phyloP scores from a whole-genome alignment of 257 asterid genomes.

The Euphrasia confusa region DNA sequence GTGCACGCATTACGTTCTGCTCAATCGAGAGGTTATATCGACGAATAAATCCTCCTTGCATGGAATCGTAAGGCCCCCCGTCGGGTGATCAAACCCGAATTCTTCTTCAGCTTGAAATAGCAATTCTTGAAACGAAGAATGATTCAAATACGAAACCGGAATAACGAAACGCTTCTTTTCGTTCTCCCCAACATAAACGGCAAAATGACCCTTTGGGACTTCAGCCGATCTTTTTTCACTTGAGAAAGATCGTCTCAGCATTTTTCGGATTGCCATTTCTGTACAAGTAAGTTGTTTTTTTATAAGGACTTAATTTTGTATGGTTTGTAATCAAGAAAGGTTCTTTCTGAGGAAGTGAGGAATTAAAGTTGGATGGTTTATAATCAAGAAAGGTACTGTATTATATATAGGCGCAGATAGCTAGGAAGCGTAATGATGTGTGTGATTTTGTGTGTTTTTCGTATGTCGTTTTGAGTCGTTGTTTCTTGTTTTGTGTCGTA shows the following conservation, averaged over 20 bases:
- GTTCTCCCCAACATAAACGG: conserved; percentile 35
- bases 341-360: too few relatives aligned
- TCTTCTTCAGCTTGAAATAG: conserved; percentile 31
- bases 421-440: too few relatives aligned
- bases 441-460: too few relatives aligned
- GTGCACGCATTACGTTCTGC: conserved; percentile 8
- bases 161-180: conserved; percentile 22
- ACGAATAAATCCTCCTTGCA: conserved; percentile 19
- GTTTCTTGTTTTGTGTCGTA: too few relatives aligned
- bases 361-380: too few relatives aligned
- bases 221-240: conserved; percentile 25
- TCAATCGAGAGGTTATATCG: conserved; percentile 22
- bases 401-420: too few relatives aligned
- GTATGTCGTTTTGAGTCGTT: too few relatives aligned
- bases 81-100: conserved; percentile 35
- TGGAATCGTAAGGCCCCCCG: conserved; percentile 35
- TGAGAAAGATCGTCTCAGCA: conserved; percentile 29
- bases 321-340: too few relatives aligned
- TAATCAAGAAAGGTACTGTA: too few relatives aligned
- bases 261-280: conserved; percentile 28
- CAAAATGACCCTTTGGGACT: conserved; percentile 39
- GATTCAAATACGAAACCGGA: too few relatives aligned
- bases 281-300: too few relatives aligned
- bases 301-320: too few relatives aligned
- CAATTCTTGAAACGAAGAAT: conserved; percentile 30